Base-by-base conservation (phyloP, 2,329 filamentous ascomycete species). In the Atkinsonella hypoxylon region DNA sequence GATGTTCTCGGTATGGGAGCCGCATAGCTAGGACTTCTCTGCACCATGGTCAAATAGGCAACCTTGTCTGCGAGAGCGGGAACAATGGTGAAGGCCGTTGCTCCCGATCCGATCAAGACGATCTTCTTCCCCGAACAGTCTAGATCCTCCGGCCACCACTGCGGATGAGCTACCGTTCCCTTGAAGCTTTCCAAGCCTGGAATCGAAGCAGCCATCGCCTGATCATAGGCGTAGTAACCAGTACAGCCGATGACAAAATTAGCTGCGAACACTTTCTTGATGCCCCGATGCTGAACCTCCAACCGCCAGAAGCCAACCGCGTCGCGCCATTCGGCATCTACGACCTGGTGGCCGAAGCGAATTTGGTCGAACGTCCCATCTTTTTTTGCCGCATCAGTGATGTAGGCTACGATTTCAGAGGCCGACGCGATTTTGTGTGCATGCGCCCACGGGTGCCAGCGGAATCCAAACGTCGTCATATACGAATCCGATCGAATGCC, bases 71-170 rank as follows among this genome's bases (percentile, higher is more conserved):
- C 79, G 44, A 94, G 67, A 45, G 74, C 77, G 0, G 88, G 89
- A 3, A 94, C 64, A 1, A 95, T 73, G 0, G 88, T 93, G 46
- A 91, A 69, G 7, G 87, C 84, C 0, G 89, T 94, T 2, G 88
- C 88, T 8, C 89, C 89, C 15, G 79, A 84, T 15, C 87, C 87
- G 54, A 93, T 79, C 52, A 91, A 73, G 42, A 87, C 76, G 20
- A 91, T 72, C 43, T 78, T 78, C 65, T 89, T 88, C 62, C 73
- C 71, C 6, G 71, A 66, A 62, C 84, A 84, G 58, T 87, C 77
- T 39, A 86, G 68, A 45, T 81, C 73, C 51, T 83, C 70, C 0
- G 85, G 84, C 87, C 87, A 91, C 71, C 85, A 88, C 59, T 89
- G 85, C 0, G 85, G 85, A 55, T 88, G 84, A 4, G 85, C 69